Percentiles rank a stretch among this genome's conserved stretches.
Conservation (phyloP, 2,329 filamentous ascomycete genomes). For the Diaporthe sp. region DNA sequence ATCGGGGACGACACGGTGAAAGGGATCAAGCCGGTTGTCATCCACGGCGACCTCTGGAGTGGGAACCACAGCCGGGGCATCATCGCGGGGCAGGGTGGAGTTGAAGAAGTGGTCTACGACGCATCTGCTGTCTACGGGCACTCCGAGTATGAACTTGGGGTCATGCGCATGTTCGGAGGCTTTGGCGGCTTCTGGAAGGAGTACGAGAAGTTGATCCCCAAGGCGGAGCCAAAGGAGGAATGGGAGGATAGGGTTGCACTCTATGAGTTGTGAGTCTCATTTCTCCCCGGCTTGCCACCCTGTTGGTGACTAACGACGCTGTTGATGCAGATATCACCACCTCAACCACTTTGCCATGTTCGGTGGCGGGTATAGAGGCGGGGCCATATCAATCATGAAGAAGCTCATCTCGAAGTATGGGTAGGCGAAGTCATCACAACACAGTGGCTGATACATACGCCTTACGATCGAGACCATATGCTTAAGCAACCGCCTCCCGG, state of each 20-base stretch:
- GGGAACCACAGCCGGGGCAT: conserved; percentile 81
- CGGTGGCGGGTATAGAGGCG: conserved; percentile 80
- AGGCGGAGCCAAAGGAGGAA: conserved; percentile 83
- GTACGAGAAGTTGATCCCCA: conserved; percentile 81
- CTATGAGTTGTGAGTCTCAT: conserved; percentile 80
- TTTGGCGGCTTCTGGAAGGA: conserved; percentile 83
- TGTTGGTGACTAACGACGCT: conserved; percentile 40
- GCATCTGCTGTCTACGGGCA: conserved; percentile 86
- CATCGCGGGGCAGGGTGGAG: conserved; percentile 64
- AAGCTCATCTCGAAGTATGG: conserved; percentile 80
- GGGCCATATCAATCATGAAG: conserved; percentile 85
- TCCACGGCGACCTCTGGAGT: conserved; percentile 95
- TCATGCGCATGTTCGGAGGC: conserved; percentile 97
- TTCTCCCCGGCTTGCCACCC: not conserved
- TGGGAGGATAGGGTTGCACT: conserved; percentile 85
- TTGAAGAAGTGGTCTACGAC: conserved; percentile 86
- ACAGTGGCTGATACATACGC: not conserved
- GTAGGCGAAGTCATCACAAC: conserved; percentile 36
- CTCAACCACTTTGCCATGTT: conserved; percentile 91
- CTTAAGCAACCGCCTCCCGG: not conserved
- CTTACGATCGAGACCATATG: not conserved
- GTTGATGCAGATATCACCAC: conserved; percentile 78
- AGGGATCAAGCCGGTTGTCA: conserved; percentile 79
- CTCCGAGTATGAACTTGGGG: conserved; percentile 90
- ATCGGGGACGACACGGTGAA: conserved; percentile 76